Base-by-base conservation (phyloP, 768 basidiomycete species). In the Collybia sp. region DNA sequence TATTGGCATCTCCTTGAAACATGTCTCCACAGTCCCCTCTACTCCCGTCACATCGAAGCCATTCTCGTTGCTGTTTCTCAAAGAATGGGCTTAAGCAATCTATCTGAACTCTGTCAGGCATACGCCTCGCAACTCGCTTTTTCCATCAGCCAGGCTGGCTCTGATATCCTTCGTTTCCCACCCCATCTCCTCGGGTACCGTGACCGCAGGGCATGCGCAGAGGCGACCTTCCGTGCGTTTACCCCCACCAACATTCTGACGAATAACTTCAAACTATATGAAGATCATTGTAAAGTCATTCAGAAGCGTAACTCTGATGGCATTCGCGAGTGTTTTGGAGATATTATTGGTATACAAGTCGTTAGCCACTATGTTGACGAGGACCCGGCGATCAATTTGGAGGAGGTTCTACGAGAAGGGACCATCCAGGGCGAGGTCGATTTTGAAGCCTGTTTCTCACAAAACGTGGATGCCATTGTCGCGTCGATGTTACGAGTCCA, bases 1-100 rank as follows among this genome's bases (percentile, higher is more conserved):
- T 93, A 95, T 58, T 93, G 87, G 82, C 86, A 95, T 62, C 60
- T 98, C 41, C 68, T 97, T 48, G 92, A 94, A 60, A 77, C 79
- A 5, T 78, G 77, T 62, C 54, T 70, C 51, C 63, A 72, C 50
- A 58, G 58, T 46, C 59, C 58, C 48, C 56, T 43, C 43, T 77
- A 76, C 50, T 56, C 63, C 15, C 54, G 50, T 9, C 74, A 78
- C 53, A 68, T 67, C 37, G 65, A 72, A 63, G 69, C 73, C 6
- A 70, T 87, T 33, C 67, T 97, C 32, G 55, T 55, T 12, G 80
- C 80, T 6, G 82, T 87, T 16, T 77, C 88, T 0, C 59, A 68
- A 42, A 72, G 85, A 6, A 70, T 98, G 40, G 91, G 90, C 12
- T 60, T 97, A 35, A 53, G 61, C 6, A 66, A 67, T 2, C 67